Evolutionary conservation across 23 red algal genomes (phyloP).

Genomic region (Gracilaria caudata): DNA sequence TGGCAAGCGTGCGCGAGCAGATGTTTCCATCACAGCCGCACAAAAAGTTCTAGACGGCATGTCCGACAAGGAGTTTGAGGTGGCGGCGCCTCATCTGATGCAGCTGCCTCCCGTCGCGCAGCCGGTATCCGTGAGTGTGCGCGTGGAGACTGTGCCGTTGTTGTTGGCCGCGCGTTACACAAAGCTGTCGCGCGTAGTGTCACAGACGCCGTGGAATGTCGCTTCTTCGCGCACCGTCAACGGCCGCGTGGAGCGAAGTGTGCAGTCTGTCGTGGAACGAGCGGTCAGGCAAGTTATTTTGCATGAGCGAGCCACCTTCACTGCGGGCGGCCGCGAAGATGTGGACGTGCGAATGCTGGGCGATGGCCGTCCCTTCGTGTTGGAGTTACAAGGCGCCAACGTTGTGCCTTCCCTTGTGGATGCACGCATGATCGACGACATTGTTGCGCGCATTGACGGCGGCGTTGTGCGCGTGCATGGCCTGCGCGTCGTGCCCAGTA

Average conservation of each 20-base stretch:
- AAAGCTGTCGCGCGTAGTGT: conserved; percentile 84
- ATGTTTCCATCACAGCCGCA: conserved; percentile 19
- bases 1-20: not conserved
- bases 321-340: conserved; percentile 91
- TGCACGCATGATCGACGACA: not conserved
- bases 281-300: conserved; percentile 4
- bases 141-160: conserved; percentile 37
- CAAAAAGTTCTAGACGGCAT: conserved; percentile 13
- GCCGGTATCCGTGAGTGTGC: not conserved
- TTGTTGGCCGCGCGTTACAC: conserved; percentile 74
- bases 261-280: conserved; percentile 7
- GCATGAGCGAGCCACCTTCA: conserved; percentile 61
- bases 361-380: conserved; percentile 78
- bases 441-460: not conserved
- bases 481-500: not conserved
- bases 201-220: conserved; percentile 84
- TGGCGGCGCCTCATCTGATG: conserved; percentile 13
- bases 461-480: not conserved
- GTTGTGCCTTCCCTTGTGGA: conserved; percentile 23
- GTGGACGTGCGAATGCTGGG: conserved; percentile 93
- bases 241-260: conserved; percentile 33
- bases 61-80: conserved; percentile 25
- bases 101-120: not conserved
- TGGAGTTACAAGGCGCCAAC: conserved; percentile 41
- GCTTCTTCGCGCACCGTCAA: not conserved